A percentile compares a stretch with the other conserved stretches of the same genome.
phyloP scores from a whole-genome alignment of 148 eudicot genomes.

The Silene latifolia region DNA sequence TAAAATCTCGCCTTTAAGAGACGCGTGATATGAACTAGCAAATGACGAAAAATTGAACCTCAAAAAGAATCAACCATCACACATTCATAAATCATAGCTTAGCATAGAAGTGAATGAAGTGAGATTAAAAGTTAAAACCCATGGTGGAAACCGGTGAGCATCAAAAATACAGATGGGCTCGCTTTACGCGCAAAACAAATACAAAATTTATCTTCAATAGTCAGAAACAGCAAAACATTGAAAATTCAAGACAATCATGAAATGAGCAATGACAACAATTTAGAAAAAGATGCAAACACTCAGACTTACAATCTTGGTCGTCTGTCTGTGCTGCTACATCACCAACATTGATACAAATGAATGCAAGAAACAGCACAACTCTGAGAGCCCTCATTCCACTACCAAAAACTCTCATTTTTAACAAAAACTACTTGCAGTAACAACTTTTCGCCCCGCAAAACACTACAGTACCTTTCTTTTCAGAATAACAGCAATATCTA shows the following conservation, averaged over 20 bases:
- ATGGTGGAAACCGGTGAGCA: too few species aligned
- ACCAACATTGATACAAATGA: constrained; percentile 28
- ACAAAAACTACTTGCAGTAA: neutral
- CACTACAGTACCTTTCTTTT: neutral
- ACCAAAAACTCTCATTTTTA: constrained; percentile 19
- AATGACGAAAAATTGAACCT: too few species aligned
- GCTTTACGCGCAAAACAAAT: too few species aligned
- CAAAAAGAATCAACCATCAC: too few species aligned
- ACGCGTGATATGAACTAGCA: too few species aligned
- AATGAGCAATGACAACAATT: neutral
- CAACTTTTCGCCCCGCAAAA: neutral
- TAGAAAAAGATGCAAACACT: neutral
- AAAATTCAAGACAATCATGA: neutral
- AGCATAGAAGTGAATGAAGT: too few species aligned
- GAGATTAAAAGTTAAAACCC: too few species aligned
- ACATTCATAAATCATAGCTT: too few species aligned
- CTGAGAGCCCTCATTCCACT: constrained; percentile 31
- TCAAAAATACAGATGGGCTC: too few species aligned
- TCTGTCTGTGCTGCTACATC: constrained; percentile 29
- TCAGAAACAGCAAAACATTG: neutral
- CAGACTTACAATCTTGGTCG: constrained; percentile 41
- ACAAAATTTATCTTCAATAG: neutral
- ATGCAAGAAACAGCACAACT: constrained; percentile 27
- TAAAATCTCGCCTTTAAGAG: too few species aligned
- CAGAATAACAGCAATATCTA: neutral